Evolutionary conservation across 106 monocot genomes (phyloP).

Genomic region (Dendrobium officinale): DNA sequence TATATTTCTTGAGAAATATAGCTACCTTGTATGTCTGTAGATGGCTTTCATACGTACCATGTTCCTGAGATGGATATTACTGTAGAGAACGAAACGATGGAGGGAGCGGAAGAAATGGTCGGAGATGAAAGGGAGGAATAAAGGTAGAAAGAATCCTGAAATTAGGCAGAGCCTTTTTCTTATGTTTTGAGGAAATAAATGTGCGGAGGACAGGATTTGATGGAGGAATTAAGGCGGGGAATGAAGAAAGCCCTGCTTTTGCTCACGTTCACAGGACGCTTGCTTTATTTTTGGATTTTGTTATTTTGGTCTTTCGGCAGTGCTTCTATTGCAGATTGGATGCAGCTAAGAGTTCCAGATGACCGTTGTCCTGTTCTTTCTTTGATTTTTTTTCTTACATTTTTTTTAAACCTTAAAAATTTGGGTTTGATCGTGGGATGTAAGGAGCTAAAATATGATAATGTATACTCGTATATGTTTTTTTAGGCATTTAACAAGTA

Average conservation of each 20-base stretch:
- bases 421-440: too few species aligned
- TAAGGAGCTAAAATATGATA: too few species aligned
- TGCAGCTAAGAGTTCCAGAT: too few species aligned
- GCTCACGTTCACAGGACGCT: neutral
- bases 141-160: neutral
- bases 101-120: neutral
- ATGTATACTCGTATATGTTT: too few species aligned
- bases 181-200: neutral
- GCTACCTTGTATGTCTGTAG: neutral
- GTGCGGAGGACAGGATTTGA: constrained; percentile 6
- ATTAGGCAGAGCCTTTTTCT: neutral
- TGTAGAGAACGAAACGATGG: neutral
- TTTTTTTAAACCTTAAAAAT: too few species aligned
- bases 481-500: too few species aligned
- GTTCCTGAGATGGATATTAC: neutral
- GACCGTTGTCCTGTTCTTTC: too few species aligned
- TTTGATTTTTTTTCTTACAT: too few species aligned
- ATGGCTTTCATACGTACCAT: neutral
- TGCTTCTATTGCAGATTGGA: neutral
- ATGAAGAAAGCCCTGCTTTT: neutral
- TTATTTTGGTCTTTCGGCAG: constrained; percentile 11
- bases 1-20: neutral
- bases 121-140: neutral
- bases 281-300: neutral
- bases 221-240: neutral